Evolutionary conservation across 1,284 basidiomycete genomes (phyloP), one percentile per base, ranked within the genome.

Genomic region (Blastosporella zonata): DNA sequence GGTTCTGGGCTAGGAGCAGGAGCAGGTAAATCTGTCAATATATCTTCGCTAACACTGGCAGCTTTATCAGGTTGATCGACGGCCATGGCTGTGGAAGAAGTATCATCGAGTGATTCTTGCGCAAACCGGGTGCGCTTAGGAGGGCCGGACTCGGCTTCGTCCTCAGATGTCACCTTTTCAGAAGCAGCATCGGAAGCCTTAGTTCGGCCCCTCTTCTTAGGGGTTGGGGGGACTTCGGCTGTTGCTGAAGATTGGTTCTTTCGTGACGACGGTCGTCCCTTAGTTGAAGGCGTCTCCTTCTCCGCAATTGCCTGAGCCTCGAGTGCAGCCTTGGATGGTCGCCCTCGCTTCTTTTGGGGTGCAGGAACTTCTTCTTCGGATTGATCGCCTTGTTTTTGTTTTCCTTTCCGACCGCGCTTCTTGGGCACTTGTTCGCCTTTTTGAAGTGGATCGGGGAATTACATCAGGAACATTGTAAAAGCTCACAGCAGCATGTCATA

Each of bases 391-490:
- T 39, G 54, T 20, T 47, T 46, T 38, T 49, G 46, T 44, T 58
- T 61, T 17, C 52, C 51, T 57, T 70, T 73, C 20, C 68, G 64
- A 15, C 69, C 70, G 15, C 68, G 70, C 44, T 67, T 70, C 49
- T 68, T 72, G 3, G 63, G 57, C 12, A 46, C 49, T 15, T 37
- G 27, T 15, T 36, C 36, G 20, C 29, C 28, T 42, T 42, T 13
- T 10, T 25, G 6, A 5, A 33, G 10, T 7, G 18, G 2, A 22
- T 42, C 43, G 23, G 9, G 18, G 2, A 18, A n/a, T 2, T 39
- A n/a, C 8, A 21, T 28, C 8, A 9, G 22, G 1, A 17, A 38
- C 15, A 12, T 37, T 25, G 23, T 15, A 18, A 25, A 9, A 22
- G 29, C 17, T 35, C 8, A 28, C 31, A 23, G 21, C 17, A 8